A percentile compares a stretch with the other conserved stretches of the same genome.
Conservation (phyloP, 257 asterid genomes). For the Solanum acaule region DNA sequence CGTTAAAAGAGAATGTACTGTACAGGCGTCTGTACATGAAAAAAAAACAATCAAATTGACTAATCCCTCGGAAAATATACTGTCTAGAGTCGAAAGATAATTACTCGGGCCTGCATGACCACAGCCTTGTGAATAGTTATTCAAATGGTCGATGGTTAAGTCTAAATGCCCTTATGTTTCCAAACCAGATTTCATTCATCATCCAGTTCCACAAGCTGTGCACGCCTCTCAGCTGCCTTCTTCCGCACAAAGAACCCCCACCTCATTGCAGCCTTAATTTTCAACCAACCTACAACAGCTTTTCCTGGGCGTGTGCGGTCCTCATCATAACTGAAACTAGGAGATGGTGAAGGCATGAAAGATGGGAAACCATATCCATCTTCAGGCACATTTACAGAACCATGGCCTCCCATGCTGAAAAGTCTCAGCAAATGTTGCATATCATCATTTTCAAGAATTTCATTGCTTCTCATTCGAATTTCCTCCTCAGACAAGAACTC, state of each 20-base stretch:
- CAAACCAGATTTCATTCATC: slow-evolving; percentile 37
- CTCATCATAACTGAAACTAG: slow-evolving; percentile 43
- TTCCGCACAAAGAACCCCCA: slow-evolving; percentile 96
- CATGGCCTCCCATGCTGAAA: slow-evolving; percentile 79
- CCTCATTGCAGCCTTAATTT: slow-evolving; percentile 97
- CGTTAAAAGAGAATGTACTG: slow-evolving; percentile 17
- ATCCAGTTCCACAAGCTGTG: slow-evolving; percentile 85
- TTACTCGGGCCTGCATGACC: neutral
- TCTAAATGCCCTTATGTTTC: neutral
- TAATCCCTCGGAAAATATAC: neutral
- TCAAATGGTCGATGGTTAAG: neutral
- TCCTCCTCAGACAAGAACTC: slow-evolving; percentile 89
- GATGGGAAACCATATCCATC: slow-evolving; percentile 56
- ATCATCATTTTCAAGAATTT: slow-evolving; percentile 88
- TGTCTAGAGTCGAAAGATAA: neutral
- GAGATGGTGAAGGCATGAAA: slow-evolving; percentile 54
- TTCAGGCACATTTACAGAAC: slow-evolving; percentile 33
- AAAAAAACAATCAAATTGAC: neutral
- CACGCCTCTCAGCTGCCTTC: slow-evolving; percentile 95
- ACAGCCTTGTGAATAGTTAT: neutral
- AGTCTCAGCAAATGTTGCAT: slow-evolving; percentile 89
- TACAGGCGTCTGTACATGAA: slow-evolving; percentile 30
- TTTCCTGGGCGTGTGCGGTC: slow-evolving; percentile 64
- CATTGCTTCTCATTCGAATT: slow-evolving; percentile 79
- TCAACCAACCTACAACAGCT: slow-evolving; percentile 95